Conservation (phyloP, 2,329 filamentous ascomycete genomes). For the Pezicula rhizophila region DNA sequence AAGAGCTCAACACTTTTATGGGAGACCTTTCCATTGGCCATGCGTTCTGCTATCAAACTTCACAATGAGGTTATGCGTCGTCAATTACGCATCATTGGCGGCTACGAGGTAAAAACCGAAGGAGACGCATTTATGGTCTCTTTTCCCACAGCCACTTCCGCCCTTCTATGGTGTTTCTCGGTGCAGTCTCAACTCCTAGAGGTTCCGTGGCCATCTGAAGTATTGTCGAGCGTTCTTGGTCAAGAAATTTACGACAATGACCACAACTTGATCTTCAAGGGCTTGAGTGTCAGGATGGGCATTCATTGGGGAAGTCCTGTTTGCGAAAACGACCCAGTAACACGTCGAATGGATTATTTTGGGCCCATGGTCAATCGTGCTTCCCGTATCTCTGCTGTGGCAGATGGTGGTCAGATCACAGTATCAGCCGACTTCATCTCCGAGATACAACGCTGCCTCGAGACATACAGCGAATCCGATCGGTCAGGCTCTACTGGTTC, state of each 20-base stretch:
- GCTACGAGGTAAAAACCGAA: constrained; percentile 99
- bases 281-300: constrained; percentile 93
- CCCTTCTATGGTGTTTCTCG: constrained; percentile 91
- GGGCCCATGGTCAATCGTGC: constrained; percentile 99
- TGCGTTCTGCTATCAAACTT: constrained; percentile 93
- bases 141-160: constrained; percentile 91
- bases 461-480: constrained; percentile 83
- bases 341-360: constrained; percentile 98
- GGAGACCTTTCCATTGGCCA: constrained; percentile 91
- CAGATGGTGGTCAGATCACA: constrained; percentile 93
- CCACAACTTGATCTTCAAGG: constrained; percentile 84
- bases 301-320: constrained; percentile 94
- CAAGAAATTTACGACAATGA: constrained; percentile 79
- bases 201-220: constrained; percentile 88
- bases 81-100: constrained; percentile 86
- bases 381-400: constrained; percentile 86
- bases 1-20: constrained; percentile 95
- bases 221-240: constrained; percentile 79
- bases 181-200: constrained; percentile 85
- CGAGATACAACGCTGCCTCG: constrained; percentile 85
- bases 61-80: constrained; percentile 97
- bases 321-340: constrained; percentile 92
- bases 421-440: constrained; percentile 96
- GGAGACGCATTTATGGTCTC: constrained; percentile 99
- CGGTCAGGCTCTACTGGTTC: constrained; percentile 61